phyloP scores from a whole-genome alignment of 495 filamentous ascomycete genomes.

The Lichenothelia convexa region DNA sequence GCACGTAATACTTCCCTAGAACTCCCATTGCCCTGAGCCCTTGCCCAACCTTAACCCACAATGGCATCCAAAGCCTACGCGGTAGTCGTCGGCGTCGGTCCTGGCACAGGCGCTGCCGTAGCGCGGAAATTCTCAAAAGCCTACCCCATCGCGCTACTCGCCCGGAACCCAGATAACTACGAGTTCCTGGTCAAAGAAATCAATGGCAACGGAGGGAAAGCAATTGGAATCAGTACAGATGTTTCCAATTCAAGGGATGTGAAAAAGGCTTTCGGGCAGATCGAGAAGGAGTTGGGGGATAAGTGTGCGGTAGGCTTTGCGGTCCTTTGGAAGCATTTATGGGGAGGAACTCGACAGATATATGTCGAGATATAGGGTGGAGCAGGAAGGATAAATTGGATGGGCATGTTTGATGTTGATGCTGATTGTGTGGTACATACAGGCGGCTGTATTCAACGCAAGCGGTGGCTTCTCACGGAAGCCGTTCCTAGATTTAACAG shows the following conservation, averaged over 20 bases:
- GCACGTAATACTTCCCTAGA: no score
- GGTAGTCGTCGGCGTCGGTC: slow-evolving; percentile 56
- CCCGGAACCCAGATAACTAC: slow-evolving; percentile 50
- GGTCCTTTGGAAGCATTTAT: not conserved
- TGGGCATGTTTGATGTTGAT: slow-evolving; percentile 2
- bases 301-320: slow-evolving; percentile 15
- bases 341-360: not conserved
- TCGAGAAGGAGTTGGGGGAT: slow-evolving; percentile 37
- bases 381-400: not conserved
- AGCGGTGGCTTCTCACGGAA: slow-evolving; percentile 49
- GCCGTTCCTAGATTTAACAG: slow-evolving; percentile 59
- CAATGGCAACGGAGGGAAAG: slow-evolving; percentile 46
- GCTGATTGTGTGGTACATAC: slow-evolving; percentile 18
- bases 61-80: slow-evolving; percentile 34
- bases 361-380: no score
- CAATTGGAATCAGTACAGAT: slow-evolving; percentile 61
- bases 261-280: slow-evolving; percentile 44
- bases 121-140: slow-evolving; percentile 45
- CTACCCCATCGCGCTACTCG: slow-evolving; percentile 62
- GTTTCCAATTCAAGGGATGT: slow-evolving; percentile 44
- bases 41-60: no score
- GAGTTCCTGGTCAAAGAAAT: slow-evolving; percentile 55
- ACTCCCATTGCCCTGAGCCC: no score
- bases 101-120: slow-evolving; percentile 45
- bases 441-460: slow-evolving; percentile 77